Conservation (phyloP, 371 early-diverging fungal species). For the Mucor velutinosus region DNA sequence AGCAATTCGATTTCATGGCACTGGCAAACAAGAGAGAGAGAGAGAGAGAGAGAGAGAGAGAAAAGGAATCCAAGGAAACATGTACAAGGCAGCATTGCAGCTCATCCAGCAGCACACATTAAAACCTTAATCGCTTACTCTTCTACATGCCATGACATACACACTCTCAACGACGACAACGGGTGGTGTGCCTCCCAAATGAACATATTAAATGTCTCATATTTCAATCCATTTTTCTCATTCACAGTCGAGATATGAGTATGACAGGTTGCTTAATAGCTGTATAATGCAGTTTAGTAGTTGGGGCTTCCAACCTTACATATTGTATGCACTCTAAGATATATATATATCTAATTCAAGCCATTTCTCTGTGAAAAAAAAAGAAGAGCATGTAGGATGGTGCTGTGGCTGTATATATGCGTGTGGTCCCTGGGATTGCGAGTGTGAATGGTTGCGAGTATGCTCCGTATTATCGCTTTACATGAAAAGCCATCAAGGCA, state of each 20-base stretch:
- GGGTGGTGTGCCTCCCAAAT: not conserved
- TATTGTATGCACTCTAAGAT: not conserved
- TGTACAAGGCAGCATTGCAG: slow-evolving; percentile 1
- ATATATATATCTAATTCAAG: not conserved
- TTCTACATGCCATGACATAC: too few relatives aligned
- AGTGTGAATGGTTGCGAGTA: too few relatives aligned
- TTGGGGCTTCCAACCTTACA: slow-evolving; percentile 4
- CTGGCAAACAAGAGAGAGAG: too few relatives aligned
- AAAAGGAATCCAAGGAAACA: slow-evolving; percentile 3
- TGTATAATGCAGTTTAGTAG: slow-evolving; percentile 6
- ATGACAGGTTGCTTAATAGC: not conserved
- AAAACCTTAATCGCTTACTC: not conserved
- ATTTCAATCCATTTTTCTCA: not conserved
- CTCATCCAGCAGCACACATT: too few relatives aligned
- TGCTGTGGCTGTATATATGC: not conserved
- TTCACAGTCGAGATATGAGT: not conserved
- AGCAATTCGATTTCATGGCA: not conserved
- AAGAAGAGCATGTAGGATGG: slow-evolving; percentile 1
- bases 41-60: not conserved
- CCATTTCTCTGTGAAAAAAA: not conserved
- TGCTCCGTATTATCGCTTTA: too few relatives aligned
- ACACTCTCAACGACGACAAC: too few relatives aligned
- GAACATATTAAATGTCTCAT: not conserved
- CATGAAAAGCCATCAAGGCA: not conserved
- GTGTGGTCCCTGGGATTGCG: not conserved